Conservation (phyloP, 1,284 basidiomycete genomes). For the Microbotryum lychnidis-dioicae region DNA sequence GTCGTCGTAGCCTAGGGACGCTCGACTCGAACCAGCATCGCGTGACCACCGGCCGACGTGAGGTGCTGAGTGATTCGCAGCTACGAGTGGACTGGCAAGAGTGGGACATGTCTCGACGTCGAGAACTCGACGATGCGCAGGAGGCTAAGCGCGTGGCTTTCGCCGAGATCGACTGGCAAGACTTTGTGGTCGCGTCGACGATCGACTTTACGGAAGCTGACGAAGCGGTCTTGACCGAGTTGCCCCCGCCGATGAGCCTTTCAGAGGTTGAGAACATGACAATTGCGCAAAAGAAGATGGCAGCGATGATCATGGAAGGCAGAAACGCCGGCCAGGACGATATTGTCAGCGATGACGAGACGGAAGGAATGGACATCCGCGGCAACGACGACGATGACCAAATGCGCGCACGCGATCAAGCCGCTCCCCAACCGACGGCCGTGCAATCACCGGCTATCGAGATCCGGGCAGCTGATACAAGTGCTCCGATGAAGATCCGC, state of each 20-base stretch:
- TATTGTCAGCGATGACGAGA: conserved; percentile 65
- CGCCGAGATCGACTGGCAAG: conserved; percentile 98
- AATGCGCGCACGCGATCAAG: conserved; percentile 59
- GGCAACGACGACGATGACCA: conserved; percentile 68
- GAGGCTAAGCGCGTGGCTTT: conserved; percentile 83
- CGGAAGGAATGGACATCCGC: conserved; percentile 57
- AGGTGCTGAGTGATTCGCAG: conserved; percentile 64
- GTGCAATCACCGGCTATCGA: conserved; percentile 17
- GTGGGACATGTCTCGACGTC: conserved; percentile 70
- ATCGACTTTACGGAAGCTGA: conserved; percentile 96
- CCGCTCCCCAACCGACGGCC: conserved; percentile 48
- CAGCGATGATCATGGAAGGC: conserved; percentile 89
- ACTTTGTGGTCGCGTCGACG: conserved; percentile 96
- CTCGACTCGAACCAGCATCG: conserved; percentile 39
- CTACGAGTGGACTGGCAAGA: conserved; percentile 84
- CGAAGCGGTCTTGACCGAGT: conserved; percentile 62
- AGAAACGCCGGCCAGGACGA: conserved; percentile 57
- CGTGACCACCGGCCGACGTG: conserved; percentile 55
- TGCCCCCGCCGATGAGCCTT: conserved; percentile 90
- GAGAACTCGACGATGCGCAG: conserved; percentile 76
- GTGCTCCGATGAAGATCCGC: conserved; percentile 81
- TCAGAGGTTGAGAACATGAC: conserved; percentile 95
- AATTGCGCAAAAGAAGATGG: conserved; percentile 93
- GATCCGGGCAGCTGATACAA: conserved; percentile 26
- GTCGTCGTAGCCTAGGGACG: conserved; percentile 33